phyloP scores from a whole-genome alignment of 179 eudicot species.

The Vitellaria paradoxa region DNA sequence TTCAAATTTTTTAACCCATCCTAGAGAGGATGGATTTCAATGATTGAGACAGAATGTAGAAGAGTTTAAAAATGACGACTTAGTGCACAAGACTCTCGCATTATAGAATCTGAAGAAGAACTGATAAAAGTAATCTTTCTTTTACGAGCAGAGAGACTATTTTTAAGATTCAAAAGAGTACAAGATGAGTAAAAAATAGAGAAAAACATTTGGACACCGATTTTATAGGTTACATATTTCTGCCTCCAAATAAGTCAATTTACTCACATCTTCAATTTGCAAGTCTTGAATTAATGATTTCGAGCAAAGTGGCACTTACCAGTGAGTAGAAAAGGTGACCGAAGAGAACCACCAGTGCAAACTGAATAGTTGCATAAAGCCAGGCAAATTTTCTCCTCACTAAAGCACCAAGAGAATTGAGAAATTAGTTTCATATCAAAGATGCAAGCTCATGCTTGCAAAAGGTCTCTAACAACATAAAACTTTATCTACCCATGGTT shows the following conservation, averaged over 20 bases:
- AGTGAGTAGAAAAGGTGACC: slow-evolving; percentile 62
- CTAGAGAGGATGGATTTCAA: not conserved
- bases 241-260: not conserved
- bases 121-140: too few relatives aligned
- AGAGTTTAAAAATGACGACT: not conserved
- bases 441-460: not conserved
- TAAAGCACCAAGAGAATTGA: slow-evolving; percentile 22
- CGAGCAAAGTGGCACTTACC: slow-evolving; percentile 37
- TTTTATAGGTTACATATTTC: too few relatives aligned
- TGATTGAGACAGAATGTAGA: not conserved
- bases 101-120: too few relatives aligned
- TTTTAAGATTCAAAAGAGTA: too few relatives aligned
- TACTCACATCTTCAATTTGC: too few relatives aligned
- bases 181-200: too few relatives aligned
- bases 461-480: not conserved
- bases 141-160: too few relatives aligned
- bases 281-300: not conserved
- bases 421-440: slow-evolving; percentile 7
- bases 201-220: too few relatives aligned
- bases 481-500: slow-evolving; percentile 65
- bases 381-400: slow-evolving; percentile 73
- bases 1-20: too few relatives aligned
- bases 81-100: not conserved
- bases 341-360: slow-evolving; percentile 56
- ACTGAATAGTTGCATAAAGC: slow-evolving; percentile 76